Evolutionary conservation across 164 flowering plant species (phyloP).

Genomic region (Brasenia schreberi): DNA sequence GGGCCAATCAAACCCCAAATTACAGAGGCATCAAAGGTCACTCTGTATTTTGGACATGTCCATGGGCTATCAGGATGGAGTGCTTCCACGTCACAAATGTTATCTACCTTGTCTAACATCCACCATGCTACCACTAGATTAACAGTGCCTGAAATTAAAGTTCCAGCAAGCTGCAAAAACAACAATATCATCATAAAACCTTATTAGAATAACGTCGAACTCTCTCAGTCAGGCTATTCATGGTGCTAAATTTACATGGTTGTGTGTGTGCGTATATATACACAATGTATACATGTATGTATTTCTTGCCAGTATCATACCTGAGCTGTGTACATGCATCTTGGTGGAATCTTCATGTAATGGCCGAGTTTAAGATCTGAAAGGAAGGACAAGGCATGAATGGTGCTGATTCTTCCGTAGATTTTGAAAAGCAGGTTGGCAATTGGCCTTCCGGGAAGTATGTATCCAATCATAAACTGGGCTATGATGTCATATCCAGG

Average conservation of each 20-base stretch:
- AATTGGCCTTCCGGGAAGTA: constrained; percentile 82
- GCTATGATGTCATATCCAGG: constrained; percentile 97
- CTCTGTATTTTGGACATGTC: constrained; percentile 90
- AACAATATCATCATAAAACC: not conserved
- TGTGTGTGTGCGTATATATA: not conserved
- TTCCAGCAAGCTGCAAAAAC: constrained; percentile 59
- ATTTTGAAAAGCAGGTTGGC: constrained; percentile 92
- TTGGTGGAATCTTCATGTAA: constrained; percentile 97
- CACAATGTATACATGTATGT: no score
- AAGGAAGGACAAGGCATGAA: constrained; percentile 88
- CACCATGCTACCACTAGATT: constrained; percentile 92
- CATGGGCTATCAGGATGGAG: constrained; percentile 81
- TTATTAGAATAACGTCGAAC: no score
- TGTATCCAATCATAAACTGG: constrained; percentile 75
- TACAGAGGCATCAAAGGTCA: constrained; percentile 86
- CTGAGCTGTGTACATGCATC: constrained; percentile 93
- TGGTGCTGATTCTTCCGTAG: constrained; percentile 87
- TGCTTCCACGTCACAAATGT: constrained; percentile 66
- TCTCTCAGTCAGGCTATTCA: not conserved
- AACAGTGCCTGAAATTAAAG: constrained; percentile 57
- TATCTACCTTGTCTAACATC: constrained; percentile 77
- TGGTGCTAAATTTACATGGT: not conserved
- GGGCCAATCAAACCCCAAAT: constrained; percentile 98
- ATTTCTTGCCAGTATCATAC: constrained; percentile 13
- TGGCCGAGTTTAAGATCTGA: constrained; percentile 94